Base-by-base conservation (phyloP, 2,329 filamentous ascomycete species). In the Dothistroma septosporum region DNA sequence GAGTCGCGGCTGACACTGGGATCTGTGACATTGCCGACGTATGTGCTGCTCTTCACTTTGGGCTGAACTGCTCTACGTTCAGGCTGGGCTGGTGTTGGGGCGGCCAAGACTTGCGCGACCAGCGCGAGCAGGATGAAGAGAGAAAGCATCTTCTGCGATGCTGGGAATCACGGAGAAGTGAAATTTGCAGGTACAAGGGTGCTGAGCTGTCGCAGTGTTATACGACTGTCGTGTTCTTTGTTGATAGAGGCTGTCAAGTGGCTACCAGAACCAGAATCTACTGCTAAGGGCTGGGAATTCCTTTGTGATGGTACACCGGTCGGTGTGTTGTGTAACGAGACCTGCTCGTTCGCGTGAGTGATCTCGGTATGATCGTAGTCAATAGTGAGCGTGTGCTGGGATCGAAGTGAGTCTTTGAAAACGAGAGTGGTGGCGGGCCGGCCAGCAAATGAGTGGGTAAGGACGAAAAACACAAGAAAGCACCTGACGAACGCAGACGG, bases 1-100 rank as follows among this genome's bases (percentile, higher is more conserved):
- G 67, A 69, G 60, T 70, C 68, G 53, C 68, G 64, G 32, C 61
- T 66, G 16, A 68, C 52, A n/a, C 53, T 54, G 11, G 67, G 60
- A 47, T 68, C 63, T 33, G 66, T 68, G 16, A 67, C 65, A 47
- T 67, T 68, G 3, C 58, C 66, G 14, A 67, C 22, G 47, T 64
- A 58, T n/a, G 48, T 62, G 2, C 55, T 60, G 32, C 57, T 59
- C 22, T 64, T 64, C 46, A 64, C 53, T n/a, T 57, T 54, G 10
- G 65, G 63, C 46, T 50, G 46, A 47, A 61, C 59, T 57, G 44
- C 44, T 54, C 44, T 50, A 21, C 52, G 53, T 21, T 31, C 32
- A 22, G 52, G 48, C 21, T 32, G 55, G 24, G 28, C 31, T n/a
- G 56, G 35, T n/a, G 47, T 22, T 28, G 63, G 63, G 10, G 54